Percentiles rank a stretch among this genome's conserved stretches.
These are phyloP conservation scores for Candida berthetii DNA, from an alignment of 805 yeast species.

Conservation along the genomic window DNA sequence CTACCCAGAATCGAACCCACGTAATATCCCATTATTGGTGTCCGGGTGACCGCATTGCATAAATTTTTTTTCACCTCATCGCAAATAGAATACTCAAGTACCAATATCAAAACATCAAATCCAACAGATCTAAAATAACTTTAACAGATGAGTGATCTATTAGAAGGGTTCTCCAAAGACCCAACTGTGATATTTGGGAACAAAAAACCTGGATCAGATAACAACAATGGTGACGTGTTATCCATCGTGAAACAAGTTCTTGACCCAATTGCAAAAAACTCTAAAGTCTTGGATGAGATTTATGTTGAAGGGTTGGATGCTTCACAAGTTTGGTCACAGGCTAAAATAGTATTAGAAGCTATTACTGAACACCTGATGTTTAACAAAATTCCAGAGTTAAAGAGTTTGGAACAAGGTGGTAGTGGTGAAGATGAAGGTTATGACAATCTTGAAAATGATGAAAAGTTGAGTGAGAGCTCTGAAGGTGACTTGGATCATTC, in stretches of 20 bases:
- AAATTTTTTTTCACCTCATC: too few species aligned
- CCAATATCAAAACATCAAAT: too few species aligned
- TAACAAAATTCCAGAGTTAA: constrained; percentile 48
- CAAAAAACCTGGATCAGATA: too few species aligned
- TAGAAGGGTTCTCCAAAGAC: not conserved
- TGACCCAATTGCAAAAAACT: constrained; percentile 19
- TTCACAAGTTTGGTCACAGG: constrained; percentile 90
- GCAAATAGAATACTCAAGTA: too few species aligned
- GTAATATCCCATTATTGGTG: too few species aligned
- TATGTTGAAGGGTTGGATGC: constrained; percentile 84
- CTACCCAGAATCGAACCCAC: too few species aligned
- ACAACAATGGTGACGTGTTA: constrained; percentile 3
- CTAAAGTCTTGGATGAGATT: constrained; percentile 70
- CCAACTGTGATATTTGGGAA: not conserved
- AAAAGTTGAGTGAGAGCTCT: constrained; percentile 5
- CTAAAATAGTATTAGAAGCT: constrained; percentile 76
- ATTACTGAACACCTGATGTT: constrained; percentile 59
- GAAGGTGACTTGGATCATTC: too few species aligned
- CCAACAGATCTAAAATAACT: too few species aligned
- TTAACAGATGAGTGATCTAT: not conserved
- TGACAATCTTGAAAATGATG: constrained; percentile 15
- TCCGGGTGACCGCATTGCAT: too few species aligned
- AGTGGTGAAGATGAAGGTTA: constrained; percentile 15
- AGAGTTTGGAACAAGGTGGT: constrained; percentile 17
- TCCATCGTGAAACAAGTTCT: constrained; percentile 15